Evolutionary conservation across 75 land plant genomes (phyloP), one percentile per base, ranked within the genome.

Genomic region (Pinus albicaulis): DNA sequence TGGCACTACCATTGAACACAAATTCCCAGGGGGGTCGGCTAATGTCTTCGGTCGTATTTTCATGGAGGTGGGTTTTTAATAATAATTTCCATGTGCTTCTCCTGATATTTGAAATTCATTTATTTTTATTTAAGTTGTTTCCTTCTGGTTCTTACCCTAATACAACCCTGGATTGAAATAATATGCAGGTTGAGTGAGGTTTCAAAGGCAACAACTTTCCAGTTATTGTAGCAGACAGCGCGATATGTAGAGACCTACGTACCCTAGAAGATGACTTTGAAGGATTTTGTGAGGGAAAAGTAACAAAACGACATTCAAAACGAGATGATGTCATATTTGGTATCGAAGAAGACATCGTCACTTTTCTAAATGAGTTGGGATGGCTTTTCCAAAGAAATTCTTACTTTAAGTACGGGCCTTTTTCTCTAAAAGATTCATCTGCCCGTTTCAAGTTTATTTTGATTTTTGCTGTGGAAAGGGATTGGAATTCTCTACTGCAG

Each of bases 341-440:
- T 19, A 72, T 16, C 36, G 76, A 52, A 41, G 55, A 36, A 58
- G 86, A 86, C 7, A 74, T 80, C 4, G 23, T 65, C 0, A 56
- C 56, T 48, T 86, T 86, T 60, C 69, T 86, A 76, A 65, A 86
- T 60, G 88, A 86, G 74, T 82, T 86, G 44, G 88, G 85, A 8
- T 86, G 88, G 85, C 60, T 86, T 59, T 83, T 86, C 44, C 86
- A 86, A 36, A 79, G 71, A 34, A 66, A 66, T 66, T 36, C 70
- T 41, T 69, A 72, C 28, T 6, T 41, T 38, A 24, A n/a, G n/a
- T n/a, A 38, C 12, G 20, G 36, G 53, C 16, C 48, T 61, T 44
- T 8, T 76, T 66, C 36, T 20, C 55, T 69, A 34, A 22, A 71
- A 66, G 52, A 57, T 20, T 55, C 10, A 20, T 15, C 57, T 22